phyloP scores from a whole-genome alignment of 2,329 filamentous ascomycete species.

The Escovopsis sp. region DNA sequence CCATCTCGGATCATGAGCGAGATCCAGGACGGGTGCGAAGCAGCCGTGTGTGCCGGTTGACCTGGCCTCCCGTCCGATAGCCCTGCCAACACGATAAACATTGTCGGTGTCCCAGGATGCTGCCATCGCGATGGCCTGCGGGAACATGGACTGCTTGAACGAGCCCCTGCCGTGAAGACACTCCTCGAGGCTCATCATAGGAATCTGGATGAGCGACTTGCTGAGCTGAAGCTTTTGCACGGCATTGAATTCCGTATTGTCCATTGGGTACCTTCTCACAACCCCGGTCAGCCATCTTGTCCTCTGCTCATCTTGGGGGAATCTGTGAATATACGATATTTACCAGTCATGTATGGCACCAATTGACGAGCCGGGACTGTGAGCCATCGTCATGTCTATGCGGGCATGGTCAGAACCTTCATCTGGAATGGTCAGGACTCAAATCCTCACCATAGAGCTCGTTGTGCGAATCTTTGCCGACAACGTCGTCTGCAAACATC shows the following conservation, averaged over 20 bases:
- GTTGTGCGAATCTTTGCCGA: slow-evolving; percentile 4
- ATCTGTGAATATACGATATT: too few relatives aligned
- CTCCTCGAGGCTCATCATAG: slow-evolving; percentile 5
- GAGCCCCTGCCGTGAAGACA: slow-evolving; percentile 2
- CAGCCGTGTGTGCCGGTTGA: slow-evolving; percentile 4
- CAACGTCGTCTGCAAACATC: slow-evolving; percentile 5
- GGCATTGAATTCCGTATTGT: slow-evolving; percentile 2
- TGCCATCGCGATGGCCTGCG: slow-evolving; percentile 4
- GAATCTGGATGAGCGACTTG: slow-evolving; percentile 3
- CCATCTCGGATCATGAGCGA: slow-evolving; percentile 4
- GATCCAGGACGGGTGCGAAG: slow-evolving; percentile 4
- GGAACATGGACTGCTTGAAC: slow-evolving; percentile 4
- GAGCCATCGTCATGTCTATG: slow-evolving; percentile 4
- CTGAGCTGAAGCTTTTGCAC: slow-evolving; percentile 4
- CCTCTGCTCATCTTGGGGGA: too few relatives aligned
- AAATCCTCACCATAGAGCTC: slow-evolving; percentile 2
- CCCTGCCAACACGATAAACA: slow-evolving; percentile 3
- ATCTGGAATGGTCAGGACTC: not conserved
- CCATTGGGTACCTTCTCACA: slow-evolving; percentile 3
- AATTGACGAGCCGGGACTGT: slow-evolving; percentile 3
- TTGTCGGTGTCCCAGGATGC: slow-evolving; percentile 4
- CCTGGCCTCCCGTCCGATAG: slow-evolving; percentile 3
- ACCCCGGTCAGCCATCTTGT: too few relatives aligned
- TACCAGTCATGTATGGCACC: slow-evolving; percentile 4
- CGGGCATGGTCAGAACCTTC: too few relatives aligned